Evolutionary conservation across 306 rosid species (phyloP), one percentile per base, ranked within the genome.

Genomic region (Rosa chinensis): DNA sequence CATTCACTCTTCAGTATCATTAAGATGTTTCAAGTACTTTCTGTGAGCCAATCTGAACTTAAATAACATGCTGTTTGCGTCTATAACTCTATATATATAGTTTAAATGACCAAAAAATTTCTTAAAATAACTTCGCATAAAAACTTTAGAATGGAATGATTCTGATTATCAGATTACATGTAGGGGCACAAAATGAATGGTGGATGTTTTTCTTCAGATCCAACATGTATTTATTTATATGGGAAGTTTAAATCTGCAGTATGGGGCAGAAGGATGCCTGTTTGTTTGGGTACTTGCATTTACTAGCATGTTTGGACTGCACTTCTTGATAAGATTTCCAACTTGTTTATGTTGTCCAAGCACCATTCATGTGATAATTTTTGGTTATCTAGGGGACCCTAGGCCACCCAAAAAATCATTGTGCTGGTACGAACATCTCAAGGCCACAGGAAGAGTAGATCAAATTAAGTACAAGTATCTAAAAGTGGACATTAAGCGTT

Each of bases 231-330:
- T 25, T 23, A 28, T 61, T 25, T 61, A 28, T 12, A 61, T 43
- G 25, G 67, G 66, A 73, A 44, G 50, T 56, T 55, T 74, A 58
- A 74, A 23, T 74, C 25, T 56, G 28, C 69, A 55, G 67, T 6
- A 58, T 23, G 43, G 69, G 42, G 66, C 53, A 40, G 47, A 58
- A 74, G 21, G 17, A 9, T 74, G 28, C 67, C 11, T 61, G 67
- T 23, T 40, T 35, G 44, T 28, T 49, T 48, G 75, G 75, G 44
- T 28, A 49, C 59, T 14, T 2, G 6, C 47, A 72, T 32, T 25
- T 35, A 72, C 76, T 32, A 72, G 63, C 20, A 72, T 11, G 21
- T 53, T 53, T 73, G 55, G 78, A 61, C 77, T 40, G 17, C 17
- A 56, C 9, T 37, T 8, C 25, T 66, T 17, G 71, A 39, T 43